These are phyloP conservation scores for Rhizopus microsporus DNA, from an alignment of 371 early-diverging fungal genomes.

Conservation along the genomic window DNA sequence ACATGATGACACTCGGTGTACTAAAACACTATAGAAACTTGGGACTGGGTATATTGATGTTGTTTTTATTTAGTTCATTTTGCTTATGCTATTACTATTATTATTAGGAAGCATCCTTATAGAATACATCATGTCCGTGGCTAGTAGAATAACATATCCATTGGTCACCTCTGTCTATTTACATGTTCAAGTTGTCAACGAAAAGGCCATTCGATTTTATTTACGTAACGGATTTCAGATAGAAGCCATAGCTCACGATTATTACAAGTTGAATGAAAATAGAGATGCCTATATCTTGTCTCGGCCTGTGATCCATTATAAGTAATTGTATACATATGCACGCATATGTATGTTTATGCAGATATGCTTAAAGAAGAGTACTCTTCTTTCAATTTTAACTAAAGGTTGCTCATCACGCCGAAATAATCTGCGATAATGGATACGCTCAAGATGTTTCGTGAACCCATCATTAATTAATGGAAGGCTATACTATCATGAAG, in stretches of 20 bases:
- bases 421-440: no score
- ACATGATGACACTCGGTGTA: slow-evolving; percentile 31
- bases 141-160: slow-evolving; percentile 15
- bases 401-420: no score
- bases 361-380: no score
- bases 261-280: slow-evolving; percentile 24
- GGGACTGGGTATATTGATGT: slow-evolving; percentile 20
- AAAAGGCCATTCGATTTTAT: slow-evolving; percentile 27
- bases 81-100: background rate
- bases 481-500: no score
- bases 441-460: no score
- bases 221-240: slow-evolving; percentile 25
- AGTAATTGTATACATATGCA: background rate
- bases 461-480: no score
- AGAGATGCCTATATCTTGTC: slow-evolving; percentile 28
- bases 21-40: slow-evolving; percentile 16
- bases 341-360: no score
- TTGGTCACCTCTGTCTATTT: slow-evolving; percentile 23
- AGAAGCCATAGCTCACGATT: slow-evolving; percentile 19
- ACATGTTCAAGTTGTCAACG: slow-evolving; percentile 27
- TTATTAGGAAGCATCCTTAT: slow-evolving; percentile 19
- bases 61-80: background rate
- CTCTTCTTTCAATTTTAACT: no score
- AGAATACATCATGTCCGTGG: slow-evolving; percentile 16
- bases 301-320: slow-evolving; percentile 14